Evolutionary conservation across 192 early-diverging fungal genomes (phyloP).

Genomic region (Mortierella hygrophila): DNA sequence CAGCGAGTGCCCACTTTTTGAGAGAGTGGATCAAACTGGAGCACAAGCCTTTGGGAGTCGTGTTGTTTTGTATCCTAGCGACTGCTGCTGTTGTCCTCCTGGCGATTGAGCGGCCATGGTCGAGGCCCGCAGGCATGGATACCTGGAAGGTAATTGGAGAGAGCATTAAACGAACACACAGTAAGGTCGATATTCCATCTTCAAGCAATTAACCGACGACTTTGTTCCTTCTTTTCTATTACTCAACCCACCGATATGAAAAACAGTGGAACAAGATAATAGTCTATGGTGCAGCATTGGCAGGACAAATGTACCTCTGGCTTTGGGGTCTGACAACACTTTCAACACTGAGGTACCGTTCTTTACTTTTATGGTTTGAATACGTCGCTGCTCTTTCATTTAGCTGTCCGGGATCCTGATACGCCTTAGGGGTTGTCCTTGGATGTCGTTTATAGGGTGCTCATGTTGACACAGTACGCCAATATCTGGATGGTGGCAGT

Average conservation of each 20-base stretch:
- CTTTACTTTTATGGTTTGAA: background rate
- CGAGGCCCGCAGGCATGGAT: constrained; percentile 3
- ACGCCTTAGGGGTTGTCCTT: background rate
- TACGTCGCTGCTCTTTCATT: background rate
- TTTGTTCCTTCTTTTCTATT: background rate
- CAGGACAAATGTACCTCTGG: constrained; percentile 56
- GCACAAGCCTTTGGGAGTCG: constrained; percentile 28
- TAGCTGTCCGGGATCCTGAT: background rate
- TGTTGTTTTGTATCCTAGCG: constrained; percentile 33
- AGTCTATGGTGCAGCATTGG: constrained; percentile 33
- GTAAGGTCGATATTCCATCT: too few relatives aligned
- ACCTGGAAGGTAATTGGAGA: constrained; percentile 40
- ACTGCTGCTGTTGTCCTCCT: constrained; percentile 25
- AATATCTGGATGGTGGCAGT: constrained; percentile 58
- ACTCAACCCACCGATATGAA: background rate
- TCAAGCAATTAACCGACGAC: background rate
- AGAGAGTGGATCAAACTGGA: constrained; percentile 46
- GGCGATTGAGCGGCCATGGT: constrained; percentile 42
- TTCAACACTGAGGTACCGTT: constrained; percentile 43
- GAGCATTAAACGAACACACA: too few relatives aligned
- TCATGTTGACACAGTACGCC: constrained; percentile 60
- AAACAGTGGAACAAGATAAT: constrained; percentile 48
- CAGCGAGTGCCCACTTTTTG: constrained; percentile 43
- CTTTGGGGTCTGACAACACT: constrained; percentile 48
- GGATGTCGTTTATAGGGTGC: constrained; percentile 21